Conservation (phyloP, 306 rosid species). For the Abrus precatorius region DNA sequence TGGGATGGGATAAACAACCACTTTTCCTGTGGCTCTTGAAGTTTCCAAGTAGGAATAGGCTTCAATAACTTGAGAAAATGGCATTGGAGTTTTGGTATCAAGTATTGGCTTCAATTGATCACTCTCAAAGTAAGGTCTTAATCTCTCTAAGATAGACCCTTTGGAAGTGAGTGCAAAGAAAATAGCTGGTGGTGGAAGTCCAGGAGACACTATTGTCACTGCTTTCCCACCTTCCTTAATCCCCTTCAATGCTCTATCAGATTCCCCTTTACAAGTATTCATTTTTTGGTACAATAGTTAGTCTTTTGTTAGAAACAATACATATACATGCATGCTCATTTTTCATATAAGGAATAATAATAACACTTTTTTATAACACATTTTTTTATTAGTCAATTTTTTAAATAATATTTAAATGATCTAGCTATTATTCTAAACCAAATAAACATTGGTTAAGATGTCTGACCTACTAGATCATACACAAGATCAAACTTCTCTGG, state of each 20-base stretch:
- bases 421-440: too few relatives aligned
- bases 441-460: background rate
- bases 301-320: background rate
- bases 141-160: conserved; percentile 61
- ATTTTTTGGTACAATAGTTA: background rate
- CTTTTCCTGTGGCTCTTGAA: conserved; percentile 67
- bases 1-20: conserved; percentile 70
- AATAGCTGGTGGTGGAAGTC: conserved; percentile 54
- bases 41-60: conserved; percentile 70
- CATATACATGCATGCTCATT: background rate
- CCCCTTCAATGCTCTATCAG: conserved; percentile 62
- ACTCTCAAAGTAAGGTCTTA: conserved; percentile 71
- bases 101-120: conserved; percentile 80
- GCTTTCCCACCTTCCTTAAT: conserved; percentile 75
- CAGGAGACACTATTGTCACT: conserved; percentile 59
- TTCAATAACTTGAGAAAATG: conserved; percentile 65
- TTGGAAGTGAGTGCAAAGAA: conserved; percentile 55
- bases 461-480: conserved; percentile 73
- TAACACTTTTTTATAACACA: too few relatives aligned
- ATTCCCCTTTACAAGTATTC: conserved; percentile 51
- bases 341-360: too few relatives aligned
- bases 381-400: too few relatives aligned
- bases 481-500: conserved; percentile 79
- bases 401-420: too few relatives aligned
- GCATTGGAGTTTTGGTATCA: conserved; percentile 67